phyloP scores from a whole-genome alignment of 306 rosid genomes.

The Cucumis cinereus region DNA sequence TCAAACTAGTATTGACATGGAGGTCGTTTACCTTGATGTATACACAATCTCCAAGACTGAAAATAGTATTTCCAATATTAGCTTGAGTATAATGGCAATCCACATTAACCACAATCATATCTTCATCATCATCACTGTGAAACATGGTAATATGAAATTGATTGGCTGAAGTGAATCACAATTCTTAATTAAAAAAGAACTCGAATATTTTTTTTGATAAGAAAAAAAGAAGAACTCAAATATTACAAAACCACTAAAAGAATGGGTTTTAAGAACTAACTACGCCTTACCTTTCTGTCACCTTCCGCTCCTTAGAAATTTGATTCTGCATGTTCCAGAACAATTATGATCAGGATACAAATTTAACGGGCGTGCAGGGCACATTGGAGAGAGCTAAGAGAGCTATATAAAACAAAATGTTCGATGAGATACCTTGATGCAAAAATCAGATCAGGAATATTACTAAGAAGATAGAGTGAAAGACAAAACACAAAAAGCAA shows the following conservation, averaged over 20 bases:
- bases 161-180: conserved; percentile 8
- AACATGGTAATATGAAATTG: conserved; percentile 8
- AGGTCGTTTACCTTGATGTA: conserved; percentile 45
- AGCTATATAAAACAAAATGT: neutral
- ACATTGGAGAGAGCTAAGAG: neutral
- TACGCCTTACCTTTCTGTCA: conserved; percentile 44
- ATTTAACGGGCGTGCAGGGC: neutral
- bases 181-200: neutral
- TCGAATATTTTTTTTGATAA: no score
- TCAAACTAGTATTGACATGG: neutral
- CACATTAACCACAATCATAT: conserved; percentile 55
- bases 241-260: neutral
- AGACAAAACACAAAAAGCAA: neutral
- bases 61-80: conserved; percentile 31
- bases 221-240: neutral
- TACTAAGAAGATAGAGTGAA: neutral
- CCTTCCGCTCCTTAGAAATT: conserved; percentile 20
- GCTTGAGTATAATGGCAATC: conserved; percentile 76
- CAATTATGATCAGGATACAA: conserved; percentile 7
- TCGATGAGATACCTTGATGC: neutral
- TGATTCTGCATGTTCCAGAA: conserved; percentile 42
- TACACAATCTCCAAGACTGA: conserved; percentile 80
- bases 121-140: conserved; percentile 66
- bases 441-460: neutral
- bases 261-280: conserved; percentile 1